phyloP scores from a whole-genome alignment of 352 stramenopile genomes.

The Globisporangium alternatum region DNA sequence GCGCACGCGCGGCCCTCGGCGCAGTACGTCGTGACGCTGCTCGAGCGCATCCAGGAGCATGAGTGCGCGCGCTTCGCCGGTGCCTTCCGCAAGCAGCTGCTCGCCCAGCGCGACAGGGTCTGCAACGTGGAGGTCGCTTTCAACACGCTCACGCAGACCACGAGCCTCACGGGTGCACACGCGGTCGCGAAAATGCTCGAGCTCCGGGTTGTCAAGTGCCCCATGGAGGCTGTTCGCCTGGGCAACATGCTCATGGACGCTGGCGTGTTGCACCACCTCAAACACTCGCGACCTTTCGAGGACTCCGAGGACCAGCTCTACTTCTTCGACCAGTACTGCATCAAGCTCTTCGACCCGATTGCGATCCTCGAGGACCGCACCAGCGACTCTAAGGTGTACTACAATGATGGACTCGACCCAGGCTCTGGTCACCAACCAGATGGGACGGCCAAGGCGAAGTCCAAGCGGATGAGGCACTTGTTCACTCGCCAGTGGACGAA shows the following conservation, averaged over 20 bases:
- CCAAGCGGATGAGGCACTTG: background rate
- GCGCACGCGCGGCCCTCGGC: constrained; percentile 18
- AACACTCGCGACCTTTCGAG: constrained; percentile 26
- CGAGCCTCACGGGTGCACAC: background rate
- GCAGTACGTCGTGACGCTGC: constrained; percentile 22
- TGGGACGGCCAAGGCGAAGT: background rate
- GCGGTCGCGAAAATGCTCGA: background rate
- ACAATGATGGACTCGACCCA: background rate
- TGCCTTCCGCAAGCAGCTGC: background rate
- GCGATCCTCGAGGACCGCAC: constrained; percentile 22
- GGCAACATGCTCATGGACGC: constrained; percentile 37
- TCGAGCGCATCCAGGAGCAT: constrained; percentile 31
- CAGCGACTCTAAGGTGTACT: background rate
- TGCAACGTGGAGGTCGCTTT: constrained; percentile 17
- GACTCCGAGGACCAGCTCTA: constrained; percentile 18
- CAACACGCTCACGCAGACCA: constrained; percentile 4
- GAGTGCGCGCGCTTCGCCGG: constrained; percentile 3
- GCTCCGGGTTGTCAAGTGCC: constrained; percentile 14
- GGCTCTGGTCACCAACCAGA: background rate
- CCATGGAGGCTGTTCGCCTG: constrained; percentile 33
- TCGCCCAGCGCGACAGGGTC: background rate
- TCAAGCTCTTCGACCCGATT: constrained; percentile 24
- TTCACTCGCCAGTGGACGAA: background rate
- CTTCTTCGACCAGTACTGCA: constrained; percentile 28
- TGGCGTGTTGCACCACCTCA: constrained; percentile 31